Percentiles rank a stretch among this genome's conserved stretches.
These are phyloP conservation scores for Blepharisma japonicum DNA, from an alignment of 73 alveolate genomes.

Conservation along the genomic window DNA sequence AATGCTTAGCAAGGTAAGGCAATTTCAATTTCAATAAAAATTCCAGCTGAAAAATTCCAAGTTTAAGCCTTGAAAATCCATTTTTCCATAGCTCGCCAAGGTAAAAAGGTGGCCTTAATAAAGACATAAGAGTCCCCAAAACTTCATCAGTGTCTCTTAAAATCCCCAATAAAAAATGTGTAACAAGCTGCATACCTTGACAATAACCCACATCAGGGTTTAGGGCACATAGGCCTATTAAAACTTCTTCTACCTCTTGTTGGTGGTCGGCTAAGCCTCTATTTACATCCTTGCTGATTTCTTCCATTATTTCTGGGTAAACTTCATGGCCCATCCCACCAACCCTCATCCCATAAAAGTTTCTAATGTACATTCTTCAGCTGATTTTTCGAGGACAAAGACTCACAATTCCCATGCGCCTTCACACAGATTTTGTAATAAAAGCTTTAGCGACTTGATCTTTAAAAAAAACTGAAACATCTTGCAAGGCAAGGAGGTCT, in stretches of 20 bases:
- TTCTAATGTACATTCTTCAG: neutral
- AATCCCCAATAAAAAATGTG: conserved; percentile 16
- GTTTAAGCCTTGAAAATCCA: conserved; percentile 21
- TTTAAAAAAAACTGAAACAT: neutral
- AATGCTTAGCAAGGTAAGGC: conserved; percentile 20
- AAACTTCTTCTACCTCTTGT: conserved; percentile 21
- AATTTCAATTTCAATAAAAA: neutral
- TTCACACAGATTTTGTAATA: neutral
- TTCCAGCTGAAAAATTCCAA: conserved; percentile 19
- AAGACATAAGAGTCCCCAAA: neutral
- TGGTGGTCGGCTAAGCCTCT: conserved; percentile 11
- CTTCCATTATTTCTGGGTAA: conserved; percentile 12
- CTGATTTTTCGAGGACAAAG: conserved; percentile 16
- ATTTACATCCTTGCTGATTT: conserved; percentile 17
- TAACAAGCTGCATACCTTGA: conserved; percentile 23
- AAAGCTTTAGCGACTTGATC: neutral
- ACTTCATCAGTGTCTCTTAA: conserved; percentile 19
- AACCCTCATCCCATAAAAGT: neutral
- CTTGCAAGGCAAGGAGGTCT: neutral
- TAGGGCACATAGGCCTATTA: conserved; percentile 18
- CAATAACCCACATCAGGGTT: conserved; percentile 24
- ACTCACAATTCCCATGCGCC: neutral
- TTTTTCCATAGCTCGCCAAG: conserved; percentile 23
- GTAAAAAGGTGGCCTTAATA: conserved; percentile 21
- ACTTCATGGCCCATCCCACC: conserved; percentile 26